These are phyloP conservation scores for Gardenia jasminoides DNA, from an alignment of 257 asterid species.

Conservation along the genomic window DNA sequence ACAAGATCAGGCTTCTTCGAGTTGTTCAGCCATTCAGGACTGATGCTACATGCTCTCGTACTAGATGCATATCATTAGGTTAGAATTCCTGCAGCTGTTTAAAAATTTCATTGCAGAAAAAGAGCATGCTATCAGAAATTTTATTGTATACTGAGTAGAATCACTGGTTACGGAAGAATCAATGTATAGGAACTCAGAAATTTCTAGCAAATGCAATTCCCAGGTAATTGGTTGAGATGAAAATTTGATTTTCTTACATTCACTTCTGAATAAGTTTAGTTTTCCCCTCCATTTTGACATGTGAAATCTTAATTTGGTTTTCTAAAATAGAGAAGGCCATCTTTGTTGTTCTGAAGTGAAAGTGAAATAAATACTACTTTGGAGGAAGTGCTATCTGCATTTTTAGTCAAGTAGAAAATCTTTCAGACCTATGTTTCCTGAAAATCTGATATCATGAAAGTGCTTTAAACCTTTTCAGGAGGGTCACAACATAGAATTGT, in stretches of 20 bases:
- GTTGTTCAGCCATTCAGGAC: conserved; percentile 17
- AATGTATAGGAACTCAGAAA: not conserved
- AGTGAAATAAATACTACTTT: too few relatives aligned
- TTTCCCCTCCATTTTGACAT: not conserved
- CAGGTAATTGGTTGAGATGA: too few relatives aligned
- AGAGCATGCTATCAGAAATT: too few relatives aligned
- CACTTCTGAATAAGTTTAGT: not conserved
- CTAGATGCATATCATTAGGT: conserved; percentile 5
- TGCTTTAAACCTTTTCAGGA: too few relatives aligned
- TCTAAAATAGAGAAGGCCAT: not conserved
- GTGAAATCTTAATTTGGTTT: not conserved
- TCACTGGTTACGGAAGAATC: not conserved
- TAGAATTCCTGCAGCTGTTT: conserved; percentile 7
- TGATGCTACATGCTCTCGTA: not conserved
- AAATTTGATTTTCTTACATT: too few relatives aligned
- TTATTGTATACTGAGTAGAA: not conserved
- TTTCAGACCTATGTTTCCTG: too few relatives aligned
- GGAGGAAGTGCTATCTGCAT: too few relatives aligned
- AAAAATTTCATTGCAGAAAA: too few relatives aligned
- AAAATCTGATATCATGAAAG: too few relatives aligned
- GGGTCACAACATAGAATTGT: too few relatives aligned
- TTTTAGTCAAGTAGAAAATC: too few relatives aligned
- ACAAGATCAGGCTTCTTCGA: conserved; percentile 39
- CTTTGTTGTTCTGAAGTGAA: too few relatives aligned
- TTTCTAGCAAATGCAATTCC: not conserved